These are phyloP conservation scores for Umbelopsis sp. DNA, from an alignment of 192 early-diverging fungal genomes.

Conservation along the genomic window DNA sequence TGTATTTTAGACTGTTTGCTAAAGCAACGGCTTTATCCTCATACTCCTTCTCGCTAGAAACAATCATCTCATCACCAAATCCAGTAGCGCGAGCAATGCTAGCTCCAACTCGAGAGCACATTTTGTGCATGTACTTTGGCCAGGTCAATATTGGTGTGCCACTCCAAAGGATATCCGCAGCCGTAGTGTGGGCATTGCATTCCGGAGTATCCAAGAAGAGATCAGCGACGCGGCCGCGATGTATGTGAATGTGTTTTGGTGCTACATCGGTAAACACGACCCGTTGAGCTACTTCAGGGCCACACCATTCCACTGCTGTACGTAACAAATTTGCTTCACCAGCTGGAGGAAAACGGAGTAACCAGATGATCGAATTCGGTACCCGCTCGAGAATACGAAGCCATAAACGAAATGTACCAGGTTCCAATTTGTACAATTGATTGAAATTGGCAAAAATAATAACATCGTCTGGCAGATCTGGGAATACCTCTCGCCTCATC, in stretches of 20 bases:
- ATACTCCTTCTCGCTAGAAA: constrained; percentile 62
- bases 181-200: constrained; percentile 96
- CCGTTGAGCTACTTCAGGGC: constrained; percentile 73
- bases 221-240: constrained; percentile 90
- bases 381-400: constrained; percentile 78
- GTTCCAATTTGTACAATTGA: constrained; percentile 95
- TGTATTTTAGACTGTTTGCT: constrained; percentile 53
- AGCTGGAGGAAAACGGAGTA: constrained; percentile 88
- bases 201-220: constrained; percentile 94
- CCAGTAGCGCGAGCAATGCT: constrained; percentile 85
- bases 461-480: constrained; percentile 75
- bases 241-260: constrained; percentile 87
- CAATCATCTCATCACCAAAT: constrained; percentile 69
- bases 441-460: constrained; percentile 97
- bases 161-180: constrained; percentile 92
- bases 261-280: constrained; percentile 87
- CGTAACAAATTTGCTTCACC: constrained; percentile 78
- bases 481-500: constrained; percentile 88
- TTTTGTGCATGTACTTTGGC: constrained; percentile 87
- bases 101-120: constrained; percentile 89
- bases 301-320: constrained; percentile 74
- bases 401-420: constrained; percentile 85
- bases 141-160: constrained; percentile 92
- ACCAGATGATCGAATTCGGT: constrained; percentile 86
- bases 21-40: constrained; percentile 66